Evolutionary conservation across 768 basidiomycete genomes (phyloP).

Genomic region (Russula ochroleuca): DNA sequence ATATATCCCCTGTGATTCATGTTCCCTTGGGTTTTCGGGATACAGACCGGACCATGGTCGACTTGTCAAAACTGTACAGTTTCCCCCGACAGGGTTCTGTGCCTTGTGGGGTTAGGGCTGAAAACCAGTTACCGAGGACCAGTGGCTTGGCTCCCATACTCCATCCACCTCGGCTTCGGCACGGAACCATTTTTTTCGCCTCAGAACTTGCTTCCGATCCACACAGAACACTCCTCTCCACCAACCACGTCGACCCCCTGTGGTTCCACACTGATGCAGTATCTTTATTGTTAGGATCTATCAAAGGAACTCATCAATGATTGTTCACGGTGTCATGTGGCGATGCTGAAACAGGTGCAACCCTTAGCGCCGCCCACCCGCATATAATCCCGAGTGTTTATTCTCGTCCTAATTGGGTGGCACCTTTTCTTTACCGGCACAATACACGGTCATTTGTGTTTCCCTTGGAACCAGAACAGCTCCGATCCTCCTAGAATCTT

Average conservation of each 20-base stretch:
- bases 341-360: slow-evolving; percentile 20
- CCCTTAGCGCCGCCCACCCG: slow-evolving; percentile 13
- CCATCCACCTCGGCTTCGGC: slow-evolving; percentile 19
- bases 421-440: slow-evolving; percentile 5
- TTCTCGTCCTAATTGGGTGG: slow-evolving; percentile 7
- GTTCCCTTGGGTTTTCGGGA: neutral
- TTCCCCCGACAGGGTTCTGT: slow-evolving; percentile 16
- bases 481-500: slow-evolving; percentile 11
- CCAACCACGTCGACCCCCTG: slow-evolving; percentile 7
- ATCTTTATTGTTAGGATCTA: neutral
- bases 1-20: neutral
- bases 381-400: slow-evolving; percentile 5
- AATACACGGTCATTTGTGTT: neutral
- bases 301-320: neutral
- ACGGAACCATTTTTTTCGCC: slow-evolving; percentile 10
- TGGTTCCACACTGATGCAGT: neutral
- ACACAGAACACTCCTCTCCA: neutral
- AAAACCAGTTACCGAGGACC: slow-evolving; percentile 7
- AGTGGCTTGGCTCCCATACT: neutral
- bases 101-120: slow-evolving; percentile 21
- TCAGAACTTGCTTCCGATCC: neutral
- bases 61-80: slow-evolving; percentile 20
- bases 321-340: neutral
- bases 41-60: neutral
- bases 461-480: slow-evolving; percentile 5